Evolutionary conservation across 2,329 filamentous ascomycete genomes (phyloP).

Genomic region (Aspergillus eucalypticola): DNA sequence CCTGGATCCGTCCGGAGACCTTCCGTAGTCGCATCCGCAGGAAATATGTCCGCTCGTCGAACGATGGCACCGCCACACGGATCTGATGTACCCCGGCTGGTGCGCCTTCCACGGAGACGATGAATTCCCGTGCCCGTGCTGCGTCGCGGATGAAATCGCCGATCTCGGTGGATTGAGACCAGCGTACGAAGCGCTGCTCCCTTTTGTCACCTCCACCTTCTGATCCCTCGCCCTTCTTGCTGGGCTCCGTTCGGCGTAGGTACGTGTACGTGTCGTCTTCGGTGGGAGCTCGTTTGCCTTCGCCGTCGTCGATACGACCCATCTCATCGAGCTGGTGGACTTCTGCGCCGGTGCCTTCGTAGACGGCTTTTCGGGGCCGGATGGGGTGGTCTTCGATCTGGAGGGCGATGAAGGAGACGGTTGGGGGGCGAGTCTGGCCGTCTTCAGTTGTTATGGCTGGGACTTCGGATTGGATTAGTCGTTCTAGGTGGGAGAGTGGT

Average conservation of each 20-base stretch:
- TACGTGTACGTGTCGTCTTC: slow-evolving; percentile 70
- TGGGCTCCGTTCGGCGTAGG: slow-evolving; percentile 52
- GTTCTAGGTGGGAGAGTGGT: slow-evolving; percentile 84
- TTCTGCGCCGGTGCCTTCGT: slow-evolving; percentile 46
- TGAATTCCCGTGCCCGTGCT: slow-evolving; percentile 79
- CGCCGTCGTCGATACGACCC: not conserved
- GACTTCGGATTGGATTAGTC: slow-evolving; percentile 83
- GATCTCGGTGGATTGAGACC: slow-evolving; percentile 85
- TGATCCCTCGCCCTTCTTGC: slow-evolving; percentile 8
- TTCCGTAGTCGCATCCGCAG: slow-evolving; percentile 74
- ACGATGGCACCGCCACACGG: slow-evolving; percentile 78
- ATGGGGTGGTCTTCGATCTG: slow-evolving; percentile 65
- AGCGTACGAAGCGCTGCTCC: slow-evolving; percentile 70
- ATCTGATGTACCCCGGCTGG: slow-evolving; percentile 64
- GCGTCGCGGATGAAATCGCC: slow-evolving; percentile 94
- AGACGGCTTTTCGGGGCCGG: slow-evolving; percentile 39
- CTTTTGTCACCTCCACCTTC: not conserved
- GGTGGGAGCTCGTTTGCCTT: slow-evolving; percentile 19
- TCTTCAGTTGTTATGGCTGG: slow-evolving; percentile 64
- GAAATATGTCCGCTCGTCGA: slow-evolving; percentile 88
- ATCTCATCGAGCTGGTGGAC: slow-evolving; percentile 25
- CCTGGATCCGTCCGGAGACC: slow-evolving; percentile 66
- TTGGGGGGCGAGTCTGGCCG: slow-evolving; percentile 69
- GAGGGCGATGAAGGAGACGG: slow-evolving; percentile 77
- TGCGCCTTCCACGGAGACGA: slow-evolving; percentile 75